Base-by-base conservation (phyloP, 2,329 filamentous ascomycete species). In the Xenoacremonium recifei region DNA sequence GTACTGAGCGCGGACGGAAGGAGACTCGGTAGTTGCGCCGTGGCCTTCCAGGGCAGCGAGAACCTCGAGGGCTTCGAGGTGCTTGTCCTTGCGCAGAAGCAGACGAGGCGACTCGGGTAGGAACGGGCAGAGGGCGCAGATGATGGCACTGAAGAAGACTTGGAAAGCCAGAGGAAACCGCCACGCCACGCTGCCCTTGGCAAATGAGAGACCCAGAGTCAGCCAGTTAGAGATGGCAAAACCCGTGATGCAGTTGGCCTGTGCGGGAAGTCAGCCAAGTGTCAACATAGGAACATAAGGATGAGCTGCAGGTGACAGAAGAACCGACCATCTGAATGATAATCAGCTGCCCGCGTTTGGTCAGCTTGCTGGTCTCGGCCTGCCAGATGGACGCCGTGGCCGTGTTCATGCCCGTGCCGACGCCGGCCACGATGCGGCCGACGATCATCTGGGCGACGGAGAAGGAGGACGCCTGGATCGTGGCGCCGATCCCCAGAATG, bases 151-250 rank as follows among this genome's bases (percentile, higher is more conserved):
- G n/a, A n/a, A n/a, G n/a, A n/a, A 37, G 19, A 37, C 40, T 46
- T 75, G 70, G 47, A 75, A 66, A 2, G 68, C 70, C 2, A 75
- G 53, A 31, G 72, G 63, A 48, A 73, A 68, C 25, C 72, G 57
- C 70, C 71, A 73, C 42, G 67, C 56, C 36, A 66, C 43, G 29
- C 55, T 25, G 21, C 64, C 50, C 16, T 61, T 42, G 17, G 65
- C 61, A 41, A 62, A 63, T 3, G 65, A 69, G n/a, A 70, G 47
- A 5, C 61, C 68, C 35, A 63, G 69, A 34, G 58, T 68, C 30
- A 70, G 57, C 68, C 66, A 71, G 48, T 71, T 67, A 9, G 54
- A 60, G 6, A 62, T 39, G 35, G 56, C 52, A 32, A 65, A 64
- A 21, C 62, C 65, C 11, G 53, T 50, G 29, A 62, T 60, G 36